Evolutionary conservation across 305 asterid genomes (phyloP), one percentile per base, ranked within the genome.

Genomic region (Fraxinus latifolia): DNA sequence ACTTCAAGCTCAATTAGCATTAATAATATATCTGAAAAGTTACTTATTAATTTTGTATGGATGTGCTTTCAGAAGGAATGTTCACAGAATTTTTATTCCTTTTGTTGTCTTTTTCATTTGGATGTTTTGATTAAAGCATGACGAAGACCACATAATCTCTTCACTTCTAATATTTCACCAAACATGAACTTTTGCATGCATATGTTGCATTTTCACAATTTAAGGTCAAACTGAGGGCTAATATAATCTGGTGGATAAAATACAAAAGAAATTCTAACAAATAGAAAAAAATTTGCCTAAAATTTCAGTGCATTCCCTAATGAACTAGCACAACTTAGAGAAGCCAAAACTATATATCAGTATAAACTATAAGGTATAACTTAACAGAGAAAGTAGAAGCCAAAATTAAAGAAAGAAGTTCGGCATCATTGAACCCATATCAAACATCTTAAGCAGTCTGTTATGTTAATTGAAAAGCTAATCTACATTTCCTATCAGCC

Each of bases 1-100:
- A 68, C 36, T 70, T 70, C 39, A 70, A 70, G 75, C 75, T 70
- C 75, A 15, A 70, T 5, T 68, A 68, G 74, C 74, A 68, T 29
- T 68, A 29, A 5, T 15, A 68, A 68, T 68, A 68, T 29, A 25
- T 68, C 39, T 25, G 37, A 68, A 68, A 68, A 29, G 39, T 29
- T 14, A 68, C 39, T 68, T 25, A 12, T 25, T 62, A 9, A 62
- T 62, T 62, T 25, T 62, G n/a, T 7, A 62, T 9, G 3, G 31
- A 60, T 60, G 71, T 60, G 71, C 29, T 21, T 60, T 19, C 14
- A 25, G 73, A 25, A 32, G 73, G 29, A 65, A 67, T 67, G 12
- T 21, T 60, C 25, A 8, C 32, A 67, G 17, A 65, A 27, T 23
- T 23, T 25, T 23, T 27, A 67, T 67, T 31, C 34, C n/a, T 23